A percentile compares a stretch with the other conserved stretches of the same genome.
These are phyloP conservation scores for Aegilops speltoides DNA, from an alignment of 176 grass and related monocot genomes.

Conservation along the genomic window DNA sequence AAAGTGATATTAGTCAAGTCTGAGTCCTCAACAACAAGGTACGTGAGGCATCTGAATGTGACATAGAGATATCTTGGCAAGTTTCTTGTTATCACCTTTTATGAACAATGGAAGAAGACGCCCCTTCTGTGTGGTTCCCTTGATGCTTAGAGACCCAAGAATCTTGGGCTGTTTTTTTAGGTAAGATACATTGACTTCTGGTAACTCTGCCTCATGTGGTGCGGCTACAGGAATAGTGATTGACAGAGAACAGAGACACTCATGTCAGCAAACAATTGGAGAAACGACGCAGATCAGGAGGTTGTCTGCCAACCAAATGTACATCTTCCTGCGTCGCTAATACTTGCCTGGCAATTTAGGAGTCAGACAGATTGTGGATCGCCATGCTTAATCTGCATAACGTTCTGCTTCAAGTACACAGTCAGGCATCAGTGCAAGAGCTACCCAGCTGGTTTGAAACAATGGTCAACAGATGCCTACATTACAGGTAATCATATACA, in stretches of 20 bases:
- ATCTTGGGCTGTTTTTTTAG: background rate
- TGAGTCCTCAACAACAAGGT: too few relatives aligned
- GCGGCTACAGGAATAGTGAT: background rate
- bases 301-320: too few relatives aligned
- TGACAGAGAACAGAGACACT: background rate
- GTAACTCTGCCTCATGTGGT: background rate
- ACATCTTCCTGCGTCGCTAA: too few relatives aligned
- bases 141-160: slow-evolving; percentile 28
- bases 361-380: background rate
- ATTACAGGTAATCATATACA: background rate
- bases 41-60: background rate
- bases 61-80: slow-evolving; percentile 33
- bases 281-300: too few relatives aligned
- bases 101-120: background rate
- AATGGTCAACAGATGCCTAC: background rate
- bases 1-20: background rate
- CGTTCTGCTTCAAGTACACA: background rate
- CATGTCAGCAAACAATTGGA: too few relatives aligned
- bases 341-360: too few relatives aligned
- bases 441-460: background rate
- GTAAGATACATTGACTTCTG: background rate
- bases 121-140: background rate
- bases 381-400: background rate
- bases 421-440: too few relatives aligned
- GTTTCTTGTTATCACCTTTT: background rate